Base-by-base conservation (phyloP, 2,329 filamentous ascomycete species). In the Penicillium sp. region DNA sequence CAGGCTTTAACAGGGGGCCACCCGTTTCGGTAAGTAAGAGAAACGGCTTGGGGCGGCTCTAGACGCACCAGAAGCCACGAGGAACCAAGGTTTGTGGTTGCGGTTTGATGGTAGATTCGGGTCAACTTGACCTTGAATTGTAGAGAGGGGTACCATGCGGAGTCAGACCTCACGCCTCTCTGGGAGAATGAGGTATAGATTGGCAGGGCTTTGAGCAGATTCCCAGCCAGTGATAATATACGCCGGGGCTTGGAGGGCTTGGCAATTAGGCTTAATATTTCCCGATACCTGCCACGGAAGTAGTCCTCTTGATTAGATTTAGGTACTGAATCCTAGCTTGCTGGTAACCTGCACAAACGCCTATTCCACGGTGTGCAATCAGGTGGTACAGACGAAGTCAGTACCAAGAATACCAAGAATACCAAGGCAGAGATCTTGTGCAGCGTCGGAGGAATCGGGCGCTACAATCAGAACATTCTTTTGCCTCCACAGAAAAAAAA, bases 201-300 rank as follows among this genome's bases (percentile, higher is more conserved):
- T 45, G 45, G 41, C 56, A 53, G 27, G 41, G 27, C 40, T 27
- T 44, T 46, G 44, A 45, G 34, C 42, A n/a, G 24, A 24, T 32
- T 45, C 39, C 8, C 29, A 41, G 22, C 48, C 51, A 60, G 52
- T 54, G 42, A 57, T 24, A 52, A 49, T 56, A 55, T 55, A 50
- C 52, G 56, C 54, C 47, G 44, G 41, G 45, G 45, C 54, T 61
- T 62, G 51, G 54, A 47, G 41, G 6, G 48, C 61, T 63, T 64
- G 59, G 62, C 60, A 55, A 49, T 40, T 48, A 62, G 59, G 62
- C 62, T 64, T 64, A 60, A 56, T 59, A 64, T 63, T 38, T 55
- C 45, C 52, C 46, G 39, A 18, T 34, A 3, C 22, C 36, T 43
- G 22, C 32, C 22, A 45, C 14, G 21, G 32, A n/a, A 34, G 18